phyloP scores from a whole-genome alignment of 2,329 filamentous ascomycete genomes.

The Alternaria novae-zelandiae region DNA sequence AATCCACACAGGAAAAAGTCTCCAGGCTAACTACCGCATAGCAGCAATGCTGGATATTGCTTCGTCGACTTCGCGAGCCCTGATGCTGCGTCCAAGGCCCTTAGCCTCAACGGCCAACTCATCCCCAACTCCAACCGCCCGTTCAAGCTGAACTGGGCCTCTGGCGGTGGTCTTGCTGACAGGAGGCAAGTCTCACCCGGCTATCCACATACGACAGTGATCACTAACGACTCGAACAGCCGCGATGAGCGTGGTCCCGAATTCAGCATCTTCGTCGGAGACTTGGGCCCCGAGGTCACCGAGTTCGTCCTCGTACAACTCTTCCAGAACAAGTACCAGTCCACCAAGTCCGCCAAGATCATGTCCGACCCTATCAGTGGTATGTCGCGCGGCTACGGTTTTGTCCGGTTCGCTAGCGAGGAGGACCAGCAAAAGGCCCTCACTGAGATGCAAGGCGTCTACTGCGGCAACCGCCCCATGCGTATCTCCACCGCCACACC shows the following conservation, averaged over 20 bases:
- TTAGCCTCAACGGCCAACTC: conserved; percentile 84
- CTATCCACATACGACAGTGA: not conserved
- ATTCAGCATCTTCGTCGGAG: conserved; percentile 96
- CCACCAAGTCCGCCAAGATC: conserved; percentile 99
- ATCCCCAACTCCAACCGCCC: conserved; percentile 94
- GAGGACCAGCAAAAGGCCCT: conserved; percentile 94
- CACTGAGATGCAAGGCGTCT: conserved; percentile 98
- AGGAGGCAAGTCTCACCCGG: conserved; percentile 68
- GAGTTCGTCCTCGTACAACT: conserved; percentile 97
- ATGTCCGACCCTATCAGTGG: conserved; percentile 99
- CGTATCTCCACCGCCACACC: conserved; percentile 96
- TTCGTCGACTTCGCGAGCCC: conserved; percentile 91
- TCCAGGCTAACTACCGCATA: conserved; percentile 56
- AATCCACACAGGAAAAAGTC: conserved; percentile 17
- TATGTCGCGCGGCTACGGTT: conserved; percentile 96
- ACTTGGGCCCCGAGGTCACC: conserved; percentile 97
- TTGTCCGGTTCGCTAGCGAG: conserved; percentile 96
- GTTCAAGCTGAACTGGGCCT: conserved; percentile 99
- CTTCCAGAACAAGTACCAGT: conserved; percentile 94
- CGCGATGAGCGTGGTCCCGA: conserved; percentile 96
- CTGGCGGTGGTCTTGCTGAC: conserved; percentile 92
- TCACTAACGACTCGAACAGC: conserved; percentile 39
- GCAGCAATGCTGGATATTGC: conserved; percentile 98
- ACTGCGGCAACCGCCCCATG: conserved; percentile 98
- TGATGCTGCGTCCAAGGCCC: conserved; percentile 87